Evolutionary conservation across 306 rosid species (phyloP), one percentile per base, ranked within the genome.

Genomic region (Hylodesmum podocarpum): DNA sequence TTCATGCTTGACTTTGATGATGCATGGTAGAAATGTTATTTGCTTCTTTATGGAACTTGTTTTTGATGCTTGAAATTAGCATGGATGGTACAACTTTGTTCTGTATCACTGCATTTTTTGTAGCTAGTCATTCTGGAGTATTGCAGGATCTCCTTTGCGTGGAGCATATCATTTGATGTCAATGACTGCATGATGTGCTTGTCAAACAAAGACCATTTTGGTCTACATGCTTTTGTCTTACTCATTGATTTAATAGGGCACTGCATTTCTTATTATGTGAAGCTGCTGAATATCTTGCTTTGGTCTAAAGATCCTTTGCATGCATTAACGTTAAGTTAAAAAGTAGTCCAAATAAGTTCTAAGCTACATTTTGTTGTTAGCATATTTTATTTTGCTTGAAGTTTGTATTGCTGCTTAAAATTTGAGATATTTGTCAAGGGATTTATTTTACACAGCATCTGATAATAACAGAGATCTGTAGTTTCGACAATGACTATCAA

Each of bases 131-230:
- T 75, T 75, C 39, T 75, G 79, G 62, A 46, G 15, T 0, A 44
- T 75, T 74, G 70, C 61, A 59, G 70, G 70, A 59, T 70, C 12
- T 44, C 46, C 68, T 58, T 33, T 27, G 24, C n/a, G n/a, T 21
- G 40, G 66, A 57, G 51, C 64, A 19, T 24, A 22, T 46, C 22
- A 58, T 64, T 49, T 76, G 19, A 24, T 53, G 29, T 6, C 27
- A 76, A 19, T 13, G 13, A 53, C n/a, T n/a, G n/a, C n/a, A n/a
- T n/a, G n/a, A 5, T 43, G 54, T 69, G 54, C 25, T 78, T 61
- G 13, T 44, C 21, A 68, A 68, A 57, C 39, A 78, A n/a, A n/a
- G 44, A 33, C 19, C 47, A 4, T 72, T 28, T 24, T 25, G 55
- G 43, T 22, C 24, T 37, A 5, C 14, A 10, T 39, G 66, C 19